A percentile compares a stretch with the other conserved stretches of the same genome.
Conservation (phyloP, 2,329 filamentous ascomycete species). For the Tolypocladium endophyticum region DNA sequence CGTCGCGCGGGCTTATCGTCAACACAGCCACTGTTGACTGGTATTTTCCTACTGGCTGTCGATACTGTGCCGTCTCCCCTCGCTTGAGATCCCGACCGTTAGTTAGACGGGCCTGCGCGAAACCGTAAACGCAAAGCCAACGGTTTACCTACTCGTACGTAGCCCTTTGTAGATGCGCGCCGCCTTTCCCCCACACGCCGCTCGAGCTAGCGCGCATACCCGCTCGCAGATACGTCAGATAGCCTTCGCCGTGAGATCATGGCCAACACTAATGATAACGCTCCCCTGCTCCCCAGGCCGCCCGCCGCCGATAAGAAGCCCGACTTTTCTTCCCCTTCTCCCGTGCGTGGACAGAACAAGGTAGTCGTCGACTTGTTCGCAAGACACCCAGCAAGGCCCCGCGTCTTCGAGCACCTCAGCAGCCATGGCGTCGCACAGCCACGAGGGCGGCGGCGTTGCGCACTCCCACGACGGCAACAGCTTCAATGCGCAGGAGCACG, state of each 20-base stretch:
- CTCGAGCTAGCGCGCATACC: neutral
- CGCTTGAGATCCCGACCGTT: neutral
- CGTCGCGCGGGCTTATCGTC: neutral
- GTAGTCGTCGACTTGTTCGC: neutral
- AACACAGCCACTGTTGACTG: neutral
- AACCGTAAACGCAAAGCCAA: neutral
- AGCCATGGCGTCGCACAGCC: neutral
- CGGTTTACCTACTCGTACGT: neutral
- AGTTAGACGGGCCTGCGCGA: neutral
- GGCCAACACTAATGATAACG: neutral
- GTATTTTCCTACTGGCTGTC: neutral
- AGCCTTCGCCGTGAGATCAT: neutral
- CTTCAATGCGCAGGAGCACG: conserved; percentile 59
- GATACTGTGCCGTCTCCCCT: neutral
- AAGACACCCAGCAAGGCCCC: neutral
- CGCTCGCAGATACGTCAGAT: neutral
- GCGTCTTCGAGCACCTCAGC: neutral
- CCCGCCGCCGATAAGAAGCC: neutral
- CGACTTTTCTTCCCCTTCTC: neutral
- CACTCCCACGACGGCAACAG: conserved; percentile 50
- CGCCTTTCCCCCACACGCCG: neutral
- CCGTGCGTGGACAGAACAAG: neutral
- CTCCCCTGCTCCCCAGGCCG: neutral
- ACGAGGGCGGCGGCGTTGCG: conserved; percentile 36
- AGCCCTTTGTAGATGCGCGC: neutral